Evolutionary conservation across 176 grass and related monocot genomes (phyloP).

Genomic region (Aegilops sharonensis): DNA sequence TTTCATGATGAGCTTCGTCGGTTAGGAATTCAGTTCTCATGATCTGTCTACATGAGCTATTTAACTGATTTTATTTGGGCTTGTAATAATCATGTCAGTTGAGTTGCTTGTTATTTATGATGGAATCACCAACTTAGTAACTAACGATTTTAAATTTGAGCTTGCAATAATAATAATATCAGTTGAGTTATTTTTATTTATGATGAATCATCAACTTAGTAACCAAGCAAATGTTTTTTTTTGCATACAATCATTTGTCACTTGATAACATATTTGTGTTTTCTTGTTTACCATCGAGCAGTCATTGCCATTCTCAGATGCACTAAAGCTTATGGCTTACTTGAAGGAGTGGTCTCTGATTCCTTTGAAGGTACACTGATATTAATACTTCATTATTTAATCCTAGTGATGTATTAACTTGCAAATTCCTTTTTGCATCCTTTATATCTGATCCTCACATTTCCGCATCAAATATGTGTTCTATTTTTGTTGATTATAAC

Average conservation of each 20-base stretch:
- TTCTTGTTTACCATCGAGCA: constrained; percentile 27
- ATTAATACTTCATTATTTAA: not conserved
- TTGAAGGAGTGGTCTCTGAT: constrained; percentile 84
- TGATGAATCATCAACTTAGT: not conserved
- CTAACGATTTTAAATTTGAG: not conserved
- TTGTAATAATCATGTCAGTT: too few relatives aligned
- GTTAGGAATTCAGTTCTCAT: too few relatives aligned
- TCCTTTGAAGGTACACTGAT: constrained; percentile 60
- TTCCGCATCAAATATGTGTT: not conserved
- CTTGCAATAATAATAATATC: not conserved
- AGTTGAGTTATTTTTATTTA: not conserved
- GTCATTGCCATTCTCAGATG: constrained; percentile 92
- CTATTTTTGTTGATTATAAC: not conserved
- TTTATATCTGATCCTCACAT: not conserved
- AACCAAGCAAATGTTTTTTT: not conserved
- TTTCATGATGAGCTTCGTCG: too few relatives aligned
- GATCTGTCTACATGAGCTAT: too few relatives aligned
- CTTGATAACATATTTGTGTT: constrained; percentile 19
- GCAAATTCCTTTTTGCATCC: not conserved
- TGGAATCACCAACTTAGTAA: too few relatives aligned
- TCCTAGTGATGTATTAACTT: not conserved
- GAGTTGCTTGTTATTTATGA: too few relatives aligned
- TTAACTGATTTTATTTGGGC: too few relatives aligned
- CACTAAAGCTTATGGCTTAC: constrained; percentile 91
- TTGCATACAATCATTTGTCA: not conserved